phyloP scores from a whole-genome alignment of 2,329 filamentous ascomycete genomes.

The Stachybotrys echinatus region DNA sequence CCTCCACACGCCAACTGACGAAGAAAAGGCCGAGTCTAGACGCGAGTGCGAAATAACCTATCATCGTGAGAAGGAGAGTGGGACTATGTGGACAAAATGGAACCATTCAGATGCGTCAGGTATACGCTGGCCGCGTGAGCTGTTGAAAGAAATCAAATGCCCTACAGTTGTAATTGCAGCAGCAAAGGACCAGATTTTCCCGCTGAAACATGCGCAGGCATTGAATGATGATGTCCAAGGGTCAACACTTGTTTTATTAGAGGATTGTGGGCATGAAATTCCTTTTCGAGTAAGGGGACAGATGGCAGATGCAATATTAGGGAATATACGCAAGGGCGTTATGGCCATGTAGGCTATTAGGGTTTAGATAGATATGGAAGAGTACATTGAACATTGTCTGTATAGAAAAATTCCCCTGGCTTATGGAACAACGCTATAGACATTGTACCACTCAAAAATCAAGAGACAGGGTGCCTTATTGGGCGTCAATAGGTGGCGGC shows the following conservation, averaged over 20 bases:
- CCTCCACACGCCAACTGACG: conserved; percentile 8
- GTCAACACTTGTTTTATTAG: conserved; percentile 14
- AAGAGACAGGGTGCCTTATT: no score
- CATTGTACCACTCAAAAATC: no score
- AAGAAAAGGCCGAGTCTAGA: conserved; percentile 8
- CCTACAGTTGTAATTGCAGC: conserved; percentile 21
- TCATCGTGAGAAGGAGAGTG: conserved; percentile 11
- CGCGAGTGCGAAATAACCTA: conserved; percentile 10
- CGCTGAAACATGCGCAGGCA: conserved; percentile 16
- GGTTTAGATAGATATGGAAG: no score
- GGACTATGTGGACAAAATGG: conserved; percentile 18
- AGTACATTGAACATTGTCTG: no score
- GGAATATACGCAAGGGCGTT: no score
- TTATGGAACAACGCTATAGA: no score
- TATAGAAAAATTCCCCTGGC: no score
- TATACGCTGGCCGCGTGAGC: conserved; percentile 15
- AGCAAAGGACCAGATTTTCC: conserved; percentile 21
- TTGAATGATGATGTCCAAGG: conserved; percentile 14
- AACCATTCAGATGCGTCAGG: conserved; percentile 20
- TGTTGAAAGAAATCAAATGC: conserved; percentile 15
- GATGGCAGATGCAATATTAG: neutral
- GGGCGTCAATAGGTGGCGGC: no score
- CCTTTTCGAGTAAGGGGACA: neutral
- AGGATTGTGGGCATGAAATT: conserved; percentile 15
- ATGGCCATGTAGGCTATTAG: no score